Conservation (phyloP, 352 stramenopile genomes). For the Pythium pectinolyticum region DNA sequence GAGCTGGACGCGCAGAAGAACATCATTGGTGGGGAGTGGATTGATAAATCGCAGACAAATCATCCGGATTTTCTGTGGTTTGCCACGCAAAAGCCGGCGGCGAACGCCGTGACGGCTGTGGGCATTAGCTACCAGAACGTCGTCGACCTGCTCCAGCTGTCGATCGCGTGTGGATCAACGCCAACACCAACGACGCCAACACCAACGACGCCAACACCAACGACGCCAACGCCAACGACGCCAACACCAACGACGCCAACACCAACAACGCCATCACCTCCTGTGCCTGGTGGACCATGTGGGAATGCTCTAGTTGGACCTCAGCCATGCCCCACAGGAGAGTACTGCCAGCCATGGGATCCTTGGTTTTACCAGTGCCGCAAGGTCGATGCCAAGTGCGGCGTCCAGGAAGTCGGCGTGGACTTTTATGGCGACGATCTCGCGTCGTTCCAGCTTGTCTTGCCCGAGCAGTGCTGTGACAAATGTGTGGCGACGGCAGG, state of each 20-base stretch:
- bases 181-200: not conserved
- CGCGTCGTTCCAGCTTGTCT: conserved; percentile 30
- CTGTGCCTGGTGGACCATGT: not conserved
- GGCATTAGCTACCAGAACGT: conserved; percentile 24
- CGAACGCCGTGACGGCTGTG: conserved; percentile 7
- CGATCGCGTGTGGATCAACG: conserved; percentile 7
- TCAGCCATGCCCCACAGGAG: not conserved
- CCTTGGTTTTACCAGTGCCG: conserved; percentile 42
- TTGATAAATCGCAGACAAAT: conserved; percentile 46
- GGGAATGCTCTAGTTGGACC: not conserved
- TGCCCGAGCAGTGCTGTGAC: conserved; percentile 37
- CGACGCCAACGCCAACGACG: not conserved
- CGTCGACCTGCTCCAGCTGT: conserved; percentile 11
- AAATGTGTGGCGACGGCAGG: conserved; percentile 28
- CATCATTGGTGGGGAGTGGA: conserved; percentile 74
- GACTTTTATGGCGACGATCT: conserved; percentile 42
- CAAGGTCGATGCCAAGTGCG: conserved; percentile 34
- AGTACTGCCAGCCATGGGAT: conserved; percentile 32
- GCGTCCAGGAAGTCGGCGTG: conserved; percentile 32
- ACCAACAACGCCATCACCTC: not conserved
- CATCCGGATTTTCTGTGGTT: conserved; percentile 80
- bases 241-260: not conserved
- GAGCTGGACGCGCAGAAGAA: conserved; percentile 62
- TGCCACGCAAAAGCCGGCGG: conserved; percentile 21
- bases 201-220: not conserved